phyloP scores from a whole-genome alignment of 192 early-diverging fungal species.

The Backusella tuberculispora region DNA sequence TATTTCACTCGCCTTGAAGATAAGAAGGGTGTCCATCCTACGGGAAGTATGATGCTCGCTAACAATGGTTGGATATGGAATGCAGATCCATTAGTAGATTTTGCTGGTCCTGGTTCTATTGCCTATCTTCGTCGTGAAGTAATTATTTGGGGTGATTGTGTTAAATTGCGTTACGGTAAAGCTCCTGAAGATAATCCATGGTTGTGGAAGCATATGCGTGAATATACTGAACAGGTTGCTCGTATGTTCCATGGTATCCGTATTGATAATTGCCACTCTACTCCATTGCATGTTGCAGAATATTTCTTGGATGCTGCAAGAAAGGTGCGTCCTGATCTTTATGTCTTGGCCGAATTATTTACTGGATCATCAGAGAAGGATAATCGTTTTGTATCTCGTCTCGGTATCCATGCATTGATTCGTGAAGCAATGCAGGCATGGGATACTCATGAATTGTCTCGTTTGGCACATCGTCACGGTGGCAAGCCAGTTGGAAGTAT shows the following conservation, averaged over 20 bases:
- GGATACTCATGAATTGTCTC: constrained; percentile 87
- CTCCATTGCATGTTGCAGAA: constrained; percentile 92
- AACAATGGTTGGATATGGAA: constrained; percentile 99
- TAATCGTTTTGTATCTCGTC: constrained; percentile 84
- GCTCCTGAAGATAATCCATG: constrained; percentile 87
- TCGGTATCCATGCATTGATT: constrained; percentile 97
- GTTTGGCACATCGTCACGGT: constrained; percentile 89
- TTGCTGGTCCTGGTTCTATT: constrained; percentile 84
- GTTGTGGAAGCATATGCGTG: constrained; percentile 93
- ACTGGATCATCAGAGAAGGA: constrained; percentile 97
- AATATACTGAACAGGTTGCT: constrained; percentile 90
- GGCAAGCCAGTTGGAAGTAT: constrained; percentile 89
- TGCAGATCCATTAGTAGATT: constrained; percentile 88
- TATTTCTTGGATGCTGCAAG: constrained; percentile 92
- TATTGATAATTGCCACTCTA: constrained; percentile 99
- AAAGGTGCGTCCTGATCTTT: constrained; percentile 83
- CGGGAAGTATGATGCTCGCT: constrained; percentile 77
- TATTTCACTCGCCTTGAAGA: constrained; percentile 84
- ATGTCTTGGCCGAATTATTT: constrained; percentile 98
- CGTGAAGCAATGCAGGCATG: constrained; percentile 99
- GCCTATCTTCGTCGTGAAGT: constrained; percentile 95
- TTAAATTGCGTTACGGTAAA: constrained; percentile 94
- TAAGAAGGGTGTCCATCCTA: constrained; percentile 61
- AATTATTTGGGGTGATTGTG: constrained; percentile 99
- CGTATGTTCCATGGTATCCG: constrained; percentile 92